phyloP scores from a whole-genome alignment of 2,329 filamentous ascomycete species.

The Talaromyces marneffei region DNA sequence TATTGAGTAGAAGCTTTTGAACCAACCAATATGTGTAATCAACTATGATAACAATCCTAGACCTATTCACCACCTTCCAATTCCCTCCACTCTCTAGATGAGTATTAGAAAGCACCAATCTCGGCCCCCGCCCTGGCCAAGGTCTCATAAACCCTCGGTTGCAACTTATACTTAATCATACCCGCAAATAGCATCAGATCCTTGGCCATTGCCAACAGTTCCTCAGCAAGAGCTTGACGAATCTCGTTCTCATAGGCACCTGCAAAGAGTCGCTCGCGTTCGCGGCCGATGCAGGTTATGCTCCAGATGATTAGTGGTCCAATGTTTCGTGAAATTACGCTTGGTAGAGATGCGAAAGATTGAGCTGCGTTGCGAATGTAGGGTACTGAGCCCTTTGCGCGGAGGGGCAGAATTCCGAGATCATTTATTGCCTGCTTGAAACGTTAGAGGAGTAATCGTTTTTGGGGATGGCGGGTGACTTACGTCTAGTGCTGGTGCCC shows the following conservation, averaged over 20 bases:
- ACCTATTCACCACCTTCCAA: not conserved
- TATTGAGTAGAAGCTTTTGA: not conserved
- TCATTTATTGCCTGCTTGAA: constrained; percentile 59
- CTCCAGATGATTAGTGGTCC: constrained; percentile 93
- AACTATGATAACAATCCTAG: not conserved
- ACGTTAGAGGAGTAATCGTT: constrained; percentile 6
- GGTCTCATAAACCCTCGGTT: constrained; percentile 79
- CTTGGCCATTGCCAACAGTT: constrained; percentile 72
- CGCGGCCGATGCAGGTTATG: constrained; percentile 74
- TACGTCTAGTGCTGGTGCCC: constrained; percentile 60
- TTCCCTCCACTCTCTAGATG: not conserved
- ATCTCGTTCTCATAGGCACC: constrained; percentile 62
- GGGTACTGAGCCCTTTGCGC: constrained; percentile 66
- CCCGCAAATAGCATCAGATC: constrained; percentile 93
- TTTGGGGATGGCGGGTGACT: constrained; percentile 36
- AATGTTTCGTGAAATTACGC: constrained; percentile 80
- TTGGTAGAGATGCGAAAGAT: constrained; percentile 70
- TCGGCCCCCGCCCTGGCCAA: constrained; percentile 75
- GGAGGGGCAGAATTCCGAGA: constrained; percentile 74
- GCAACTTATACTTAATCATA: constrained; percentile 84
- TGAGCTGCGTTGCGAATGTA: constrained; percentile 74
- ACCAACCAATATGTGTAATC: not conserved
- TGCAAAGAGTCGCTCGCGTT: constrained; percentile 64
- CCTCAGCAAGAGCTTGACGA: constrained; percentile 53
- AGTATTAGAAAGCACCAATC: constrained; percentile 37